Percentiles rank a stretch among this genome's conserved stretches.
Evolutionary conservation across 78 protist species (phyloP).

Genomic region (Emiliania huxleyi): DNA sequence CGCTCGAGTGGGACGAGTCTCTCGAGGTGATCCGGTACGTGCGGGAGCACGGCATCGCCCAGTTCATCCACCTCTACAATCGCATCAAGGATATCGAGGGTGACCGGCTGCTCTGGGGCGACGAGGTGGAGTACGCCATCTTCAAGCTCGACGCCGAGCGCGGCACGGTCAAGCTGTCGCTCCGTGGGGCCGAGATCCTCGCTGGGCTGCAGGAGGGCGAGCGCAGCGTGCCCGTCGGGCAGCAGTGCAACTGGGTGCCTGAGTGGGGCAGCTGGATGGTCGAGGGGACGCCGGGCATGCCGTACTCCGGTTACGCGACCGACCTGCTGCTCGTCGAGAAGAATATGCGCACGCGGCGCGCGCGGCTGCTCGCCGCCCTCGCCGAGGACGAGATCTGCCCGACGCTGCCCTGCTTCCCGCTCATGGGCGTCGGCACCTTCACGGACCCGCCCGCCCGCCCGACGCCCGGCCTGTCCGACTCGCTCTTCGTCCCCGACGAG

Average conservation of each 20-base stretch:
- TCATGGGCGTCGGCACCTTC: constrained; percentile 39
- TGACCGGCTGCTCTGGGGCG: not conserved
- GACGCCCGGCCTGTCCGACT: constrained; percentile 65
- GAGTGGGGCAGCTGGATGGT: constrained; percentile 45
- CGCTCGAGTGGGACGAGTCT: not conserved
- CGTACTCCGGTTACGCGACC: constrained; percentile 58
- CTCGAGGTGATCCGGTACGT: not conserved
- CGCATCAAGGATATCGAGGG: not conserved
- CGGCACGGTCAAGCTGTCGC: not conserved
- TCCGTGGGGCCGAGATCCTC: constrained; percentile 5
- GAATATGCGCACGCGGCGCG: constrained; percentile 53
- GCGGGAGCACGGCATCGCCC: not conserved
- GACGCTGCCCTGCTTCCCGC: constrained; percentile 27
- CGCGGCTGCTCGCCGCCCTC: not conserved
- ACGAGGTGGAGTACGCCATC: not conserved
- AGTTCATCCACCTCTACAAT: not conserved
- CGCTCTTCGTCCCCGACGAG: constrained; percentile 82
- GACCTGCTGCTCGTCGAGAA: constrained; percentile 49
- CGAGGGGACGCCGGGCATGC: constrained; percentile 82
- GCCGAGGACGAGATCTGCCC: not conserved
- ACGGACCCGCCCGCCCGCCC: not conserved
- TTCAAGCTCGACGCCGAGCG: not conserved
- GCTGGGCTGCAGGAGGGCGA: not conserved
- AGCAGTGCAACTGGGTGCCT: not conserved
- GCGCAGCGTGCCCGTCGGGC: not conserved